Evolutionary conservation across 2,329 filamentous ascomycete genomes (phyloP).

Genomic region (Sclerotinia sclerotiorum): DNA sequence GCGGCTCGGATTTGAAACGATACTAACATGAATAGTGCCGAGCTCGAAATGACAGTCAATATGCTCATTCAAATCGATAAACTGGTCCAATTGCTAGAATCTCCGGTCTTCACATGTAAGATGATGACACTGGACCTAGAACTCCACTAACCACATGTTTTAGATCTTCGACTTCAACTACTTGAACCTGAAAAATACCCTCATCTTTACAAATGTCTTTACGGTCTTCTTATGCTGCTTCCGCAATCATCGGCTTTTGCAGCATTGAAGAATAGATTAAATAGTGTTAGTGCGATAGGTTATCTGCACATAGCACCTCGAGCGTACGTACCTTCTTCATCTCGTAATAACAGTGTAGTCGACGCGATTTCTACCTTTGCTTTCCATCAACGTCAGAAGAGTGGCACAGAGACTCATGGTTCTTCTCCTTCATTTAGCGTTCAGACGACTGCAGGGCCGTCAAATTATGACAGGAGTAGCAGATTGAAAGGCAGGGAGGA

Average conservation of each 20-base stretch:
- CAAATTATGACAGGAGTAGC: conserved; percentile 70
- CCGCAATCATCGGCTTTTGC: conserved; percentile 97
- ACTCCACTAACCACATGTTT: conserved; percentile 27
- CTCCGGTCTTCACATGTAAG: conserved; percentile 94
- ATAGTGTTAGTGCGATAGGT: conserved; percentile 95
- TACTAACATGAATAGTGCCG: conserved; percentile 61
- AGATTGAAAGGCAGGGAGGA: conserved; percentile 78
- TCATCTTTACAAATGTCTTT: conserved; percentile 95
- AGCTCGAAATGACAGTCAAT: conserved; percentile 98
- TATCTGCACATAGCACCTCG: conserved; percentile 82
- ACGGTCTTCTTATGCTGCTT: conserved; percentile 95
- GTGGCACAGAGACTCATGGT: conserved; percentile 38
- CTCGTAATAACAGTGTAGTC: conserved; percentile 41
- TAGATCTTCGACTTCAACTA: conserved; percentile 89
- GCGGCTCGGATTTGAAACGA: neutral
- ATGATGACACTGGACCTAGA: conserved; percentile 22
- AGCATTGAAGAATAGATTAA: conserved; percentile 91
- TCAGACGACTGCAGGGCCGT: conserved; percentile 49
- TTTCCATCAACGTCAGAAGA: conserved; percentile 39
- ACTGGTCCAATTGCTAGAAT: conserved; percentile 92
- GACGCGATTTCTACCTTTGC: conserved; percentile 39
- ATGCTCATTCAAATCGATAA: conserved; percentile 99
- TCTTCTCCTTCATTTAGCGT: conserved; percentile 43
- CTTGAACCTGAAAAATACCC: conserved; percentile 94
- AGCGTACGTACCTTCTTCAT: conserved; percentile 60